Evolutionary conservation across 192 early-diverging fungal species (phyloP), one percentile per base, ranked within the genome.

Genomic region (Hyaloraphidium curvatum): DNA sequence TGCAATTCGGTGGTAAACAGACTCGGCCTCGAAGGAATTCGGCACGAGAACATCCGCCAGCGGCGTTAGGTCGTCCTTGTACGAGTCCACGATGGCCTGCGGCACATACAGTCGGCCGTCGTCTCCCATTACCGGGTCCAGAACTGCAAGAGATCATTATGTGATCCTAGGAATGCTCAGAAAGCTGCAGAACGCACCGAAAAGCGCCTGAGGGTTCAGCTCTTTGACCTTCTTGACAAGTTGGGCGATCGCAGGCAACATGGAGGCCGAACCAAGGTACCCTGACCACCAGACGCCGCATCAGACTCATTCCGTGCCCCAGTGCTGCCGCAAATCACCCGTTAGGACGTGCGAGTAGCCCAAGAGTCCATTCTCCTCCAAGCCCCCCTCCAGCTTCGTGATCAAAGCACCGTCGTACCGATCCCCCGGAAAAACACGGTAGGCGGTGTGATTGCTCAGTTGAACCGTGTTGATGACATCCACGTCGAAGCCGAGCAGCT

Each of bases 101-200:
- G 83, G 72, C 40, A 91, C 86, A 54, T 95, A 95, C 3, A 95
- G 59, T 11, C 73, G 61, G 16, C 79, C 82, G 55, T 89, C 73
- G 60, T 95, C 91, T 30, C 91, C 91, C 67, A 91, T 76, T 2
- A 92, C 89, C 2, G 91, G 84, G 64, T 95, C 89, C 40, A 87
- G 62, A 0, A 90, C 78, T 68, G 62, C 17, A 5, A n/a, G n/a
- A n/a, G n/a, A n/a, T n/a, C n/a, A n/a, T n/a, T n/a, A n/a, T n/a
- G n/a, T n/a, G n/a, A n/a, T n/a, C n/a, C n/a, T n/a, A n/a, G n/a
- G n/a, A n/a, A n/a, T n/a, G n/a, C n/a, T n/a, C n/a, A n/a, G n/a
- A n/a, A n/a, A n/a, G n/a, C n/a, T n/a, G n/a, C n/a, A n/a, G n/a
- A n/a, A 50, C 39, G 54, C 65, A 83, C 81, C 72, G 41, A 68